phyloP scores from a whole-genome alignment of 768 basidiomycete species.

The Antrodiella citrinella region DNA sequence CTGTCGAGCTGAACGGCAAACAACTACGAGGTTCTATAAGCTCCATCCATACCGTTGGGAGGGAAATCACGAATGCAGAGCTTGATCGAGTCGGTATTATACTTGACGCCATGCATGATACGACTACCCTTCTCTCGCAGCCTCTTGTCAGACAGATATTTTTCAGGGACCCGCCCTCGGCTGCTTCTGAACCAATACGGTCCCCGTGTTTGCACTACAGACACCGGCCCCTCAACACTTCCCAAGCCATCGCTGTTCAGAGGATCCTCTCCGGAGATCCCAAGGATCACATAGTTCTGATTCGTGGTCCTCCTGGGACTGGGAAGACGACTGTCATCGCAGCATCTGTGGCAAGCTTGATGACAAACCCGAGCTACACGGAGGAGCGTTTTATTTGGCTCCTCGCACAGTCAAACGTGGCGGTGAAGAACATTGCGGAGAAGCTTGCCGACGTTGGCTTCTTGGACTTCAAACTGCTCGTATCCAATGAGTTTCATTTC shows the following conservation, averaged over 20 bases:
- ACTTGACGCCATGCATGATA: slow-evolving; percentile 15
- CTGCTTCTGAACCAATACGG: slow-evolving; percentile 12
- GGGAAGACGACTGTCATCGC: slow-evolving; percentile 38
- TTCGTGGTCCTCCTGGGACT: slow-evolving; percentile 30
- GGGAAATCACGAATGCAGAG: slow-evolving; percentile 14
- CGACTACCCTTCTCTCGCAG: background rate
- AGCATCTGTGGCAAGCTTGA: slow-evolving; percentile 21
- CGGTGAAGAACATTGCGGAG: slow-evolving; percentile 46
- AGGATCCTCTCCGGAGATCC: slow-evolving; percentile 18
- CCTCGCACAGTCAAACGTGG: slow-evolving; percentile 42
- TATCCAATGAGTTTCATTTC: slow-evolving; percentile 42
- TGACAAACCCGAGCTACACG: slow-evolving; percentile 6
- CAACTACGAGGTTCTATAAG: background rate
- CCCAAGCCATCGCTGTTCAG: slow-evolving; percentile 21
- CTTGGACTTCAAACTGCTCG: slow-evolving; percentile 30
- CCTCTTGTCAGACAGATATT: background rate
- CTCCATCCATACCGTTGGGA: slow-evolving; percentile 13
- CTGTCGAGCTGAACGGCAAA: slow-evolving; percentile 18
- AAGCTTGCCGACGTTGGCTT: slow-evolving; percentile 29
- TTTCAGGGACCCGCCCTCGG: slow-evolving; percentile 6
- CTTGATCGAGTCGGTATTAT: slow-evolving; percentile 15
- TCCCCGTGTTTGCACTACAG: slow-evolving; percentile 18
- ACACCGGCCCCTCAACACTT: slow-evolving; percentile 16
- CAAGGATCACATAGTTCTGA: background rate
- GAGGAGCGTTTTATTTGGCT: slow-evolving; percentile 26